Conservation (phyloP, 2,329 filamentous ascomycete genomes). For the Aspergillus hiratsukae region DNA sequence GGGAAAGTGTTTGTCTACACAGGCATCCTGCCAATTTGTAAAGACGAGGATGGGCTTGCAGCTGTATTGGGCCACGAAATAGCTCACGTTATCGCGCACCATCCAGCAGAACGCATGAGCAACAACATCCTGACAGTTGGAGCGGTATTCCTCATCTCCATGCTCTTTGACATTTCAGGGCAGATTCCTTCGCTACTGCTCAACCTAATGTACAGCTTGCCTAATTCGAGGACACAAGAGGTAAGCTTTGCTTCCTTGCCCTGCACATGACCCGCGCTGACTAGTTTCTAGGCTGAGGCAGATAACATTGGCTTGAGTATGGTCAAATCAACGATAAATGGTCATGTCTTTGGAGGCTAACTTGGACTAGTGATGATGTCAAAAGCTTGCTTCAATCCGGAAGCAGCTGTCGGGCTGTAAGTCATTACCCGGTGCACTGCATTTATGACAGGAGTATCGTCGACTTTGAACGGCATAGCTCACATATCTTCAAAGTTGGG, state of each 20-base stretch:
- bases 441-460: not conserved
- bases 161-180: slow-evolving; percentile 39
- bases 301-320: slow-evolving; percentile 57
- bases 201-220: slow-evolving; percentile 49
- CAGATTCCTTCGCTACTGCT: slow-evolving; percentile 39
- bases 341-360: slow-evolving; percentile 9
- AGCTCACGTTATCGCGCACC: slow-evolving; percentile 58
- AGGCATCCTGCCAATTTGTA: slow-evolving; percentile 55
- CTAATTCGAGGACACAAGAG: slow-evolving; percentile 56
- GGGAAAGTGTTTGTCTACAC: slow-evolving; percentile 63
- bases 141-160: slow-evolving; percentile 21
- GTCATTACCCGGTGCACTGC: slow-evolving; percentile 6
- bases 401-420: slow-evolving; percentile 50
- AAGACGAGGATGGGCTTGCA: slow-evolving; percentile 55
- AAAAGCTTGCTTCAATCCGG: slow-evolving; percentile 56
- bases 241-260: slow-evolving; percentile 18
- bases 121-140: slow-evolving; percentile 32
- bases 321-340: not conserved
- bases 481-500: slow-evolving; percentile 36
- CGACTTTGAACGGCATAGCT: not conserved
- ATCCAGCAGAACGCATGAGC: slow-evolving; percentile 53
- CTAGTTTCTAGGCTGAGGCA: slow-evolving; percentile 47
- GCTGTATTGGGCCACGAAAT: slow-evolving; percentile 62
- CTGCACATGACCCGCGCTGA: slow-evolving; percentile 3
- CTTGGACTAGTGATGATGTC: slow-evolving; percentile 55